Evolutionary conservation across 179 eudicot genomes (phyloP).

Genomic region (Nepenthes alata): DNA sequence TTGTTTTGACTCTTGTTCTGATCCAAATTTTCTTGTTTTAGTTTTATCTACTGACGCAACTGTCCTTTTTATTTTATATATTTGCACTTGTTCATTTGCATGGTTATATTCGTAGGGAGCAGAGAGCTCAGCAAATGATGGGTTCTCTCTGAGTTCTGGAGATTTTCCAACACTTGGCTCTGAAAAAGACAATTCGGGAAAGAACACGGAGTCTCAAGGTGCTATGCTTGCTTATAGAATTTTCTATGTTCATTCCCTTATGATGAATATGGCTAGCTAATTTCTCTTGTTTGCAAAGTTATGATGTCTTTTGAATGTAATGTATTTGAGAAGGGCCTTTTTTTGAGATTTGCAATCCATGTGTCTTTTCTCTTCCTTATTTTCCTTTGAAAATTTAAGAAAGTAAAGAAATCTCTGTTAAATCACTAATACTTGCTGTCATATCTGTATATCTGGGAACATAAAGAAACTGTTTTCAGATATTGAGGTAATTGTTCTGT

Average conservation of each 20-base stretch:
- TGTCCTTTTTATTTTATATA: too few species aligned
- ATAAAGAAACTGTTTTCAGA: too few species aligned
- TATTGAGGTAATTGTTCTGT: too few species aligned
- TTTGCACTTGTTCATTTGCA: background rate
- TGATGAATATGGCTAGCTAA: too few species aligned
- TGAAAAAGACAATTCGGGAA: slow-evolving; percentile 53
- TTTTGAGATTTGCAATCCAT: too few species aligned
- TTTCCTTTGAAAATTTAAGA: background rate
- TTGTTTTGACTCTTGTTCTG: background rate
- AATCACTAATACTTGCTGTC: too few species aligned
- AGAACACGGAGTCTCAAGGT: slow-evolving; percentile 47
- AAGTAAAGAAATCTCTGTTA: too few species aligned
- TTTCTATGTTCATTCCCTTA: background rate
- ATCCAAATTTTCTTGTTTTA: background rate
- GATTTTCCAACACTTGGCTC: slow-evolving; percentile 95
- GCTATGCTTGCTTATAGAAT: slow-evolving; percentile 10
- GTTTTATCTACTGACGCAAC: too few species aligned
- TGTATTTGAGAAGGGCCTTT: background rate
- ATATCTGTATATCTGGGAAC: too few species aligned
- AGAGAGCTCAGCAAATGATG: slow-evolving; percentile 31
- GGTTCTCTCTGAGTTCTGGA: slow-evolving; percentile 71
- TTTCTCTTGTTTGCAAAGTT: background rate
- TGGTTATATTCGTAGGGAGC: slow-evolving; percentile 40
- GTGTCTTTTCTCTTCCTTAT: background rate
- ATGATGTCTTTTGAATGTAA: background rate